Evolutionary conservation across 2,329 filamentous ascomycete species (phyloP).

Genomic region (Aureobasidium sp.): DNA sequence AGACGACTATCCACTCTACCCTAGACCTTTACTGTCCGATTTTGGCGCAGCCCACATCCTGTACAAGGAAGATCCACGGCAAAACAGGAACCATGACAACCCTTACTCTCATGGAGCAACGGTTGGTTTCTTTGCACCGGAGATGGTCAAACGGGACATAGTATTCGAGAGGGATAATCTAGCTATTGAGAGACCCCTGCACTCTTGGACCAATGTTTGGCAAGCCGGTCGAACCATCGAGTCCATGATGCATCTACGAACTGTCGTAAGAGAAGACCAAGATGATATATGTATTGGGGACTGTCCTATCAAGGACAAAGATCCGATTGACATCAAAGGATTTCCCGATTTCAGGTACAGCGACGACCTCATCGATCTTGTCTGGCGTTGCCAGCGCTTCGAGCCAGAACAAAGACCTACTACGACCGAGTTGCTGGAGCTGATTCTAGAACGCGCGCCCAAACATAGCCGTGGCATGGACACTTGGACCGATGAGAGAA

Average conservation of each 20-base stretch:
- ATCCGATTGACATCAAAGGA: neutral
- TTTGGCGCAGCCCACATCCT: neutral
- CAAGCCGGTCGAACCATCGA: neutral
- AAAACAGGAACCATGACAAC: neutral
- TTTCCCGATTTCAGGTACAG: neutral
- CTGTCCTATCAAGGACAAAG: neutral
- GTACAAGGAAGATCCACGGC: neutral
- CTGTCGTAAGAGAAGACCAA: neutral
- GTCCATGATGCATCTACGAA: neutral
- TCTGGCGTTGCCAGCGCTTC: neutral
- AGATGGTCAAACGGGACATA: neutral
- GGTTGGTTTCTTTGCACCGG: neutral
- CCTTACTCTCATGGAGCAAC: neutral
- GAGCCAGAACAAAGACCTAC: neutral
- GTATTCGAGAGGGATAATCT: neutral
- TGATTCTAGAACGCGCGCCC: neutral
- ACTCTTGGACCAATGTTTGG: constrained; percentile 5
- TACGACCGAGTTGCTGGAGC: neutral
- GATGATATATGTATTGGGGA: neutral
- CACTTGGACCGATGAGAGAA: neutral
- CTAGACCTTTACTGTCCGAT: neutral
- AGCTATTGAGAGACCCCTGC: neutral
- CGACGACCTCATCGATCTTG: neutral
- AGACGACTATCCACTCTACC: neutral
- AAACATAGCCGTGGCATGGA: neutral